Base-by-base conservation (phyloP, 2,329 filamentous ascomycete genomes). In the Hypomyces rosellus region DNA sequence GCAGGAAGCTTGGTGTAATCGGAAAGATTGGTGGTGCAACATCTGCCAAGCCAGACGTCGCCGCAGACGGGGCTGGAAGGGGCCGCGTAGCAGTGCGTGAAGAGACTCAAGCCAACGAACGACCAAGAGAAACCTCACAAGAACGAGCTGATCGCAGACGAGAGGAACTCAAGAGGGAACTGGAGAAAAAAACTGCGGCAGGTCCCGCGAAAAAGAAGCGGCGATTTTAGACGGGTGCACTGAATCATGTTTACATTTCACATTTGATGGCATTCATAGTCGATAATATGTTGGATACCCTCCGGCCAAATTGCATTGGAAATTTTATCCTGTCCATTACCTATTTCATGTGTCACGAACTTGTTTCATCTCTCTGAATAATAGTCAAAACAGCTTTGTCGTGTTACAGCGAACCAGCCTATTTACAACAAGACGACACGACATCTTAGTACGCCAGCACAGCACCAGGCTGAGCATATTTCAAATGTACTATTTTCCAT, bases 121-220 rank as follows among this genome's bases (percentile, higher is more conserved):
- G 64, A 46, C 58, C 62, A 25, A 68, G 70, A 50, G 73, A 75
- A 54, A 73, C 69, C 0, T 73, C 72, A 3, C 65, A 69, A 54
- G 72, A 76, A 46, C 64, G 71, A 22, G 75, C 76, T 3, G 73
- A 78, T 51, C 67, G 74, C 34, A 75, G 73, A 53, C 69, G 77
- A 45, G 68, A 71, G n/a, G 75, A 81, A 55, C 62, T 79, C 25
- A 73, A 76, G 49, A 69, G 65, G 50, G 74, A 81, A 34, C 62
- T 79, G 13, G 72, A 78, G 55, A 72, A 61, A 52, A 77, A 76
- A 58, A 71, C 71, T 3, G 69, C 73, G 0, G 71, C 70, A 15
- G 74, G 73, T 1, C 78, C 78, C 4, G 69, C 67, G 6, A 78
- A 74, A 62, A 82, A 82, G 68, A 81, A 79, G 64, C 68, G 78